Evolutionary conservation across 257 asterid genomes (phyloP).

Genomic region (Apocynum venetum): DNA sequence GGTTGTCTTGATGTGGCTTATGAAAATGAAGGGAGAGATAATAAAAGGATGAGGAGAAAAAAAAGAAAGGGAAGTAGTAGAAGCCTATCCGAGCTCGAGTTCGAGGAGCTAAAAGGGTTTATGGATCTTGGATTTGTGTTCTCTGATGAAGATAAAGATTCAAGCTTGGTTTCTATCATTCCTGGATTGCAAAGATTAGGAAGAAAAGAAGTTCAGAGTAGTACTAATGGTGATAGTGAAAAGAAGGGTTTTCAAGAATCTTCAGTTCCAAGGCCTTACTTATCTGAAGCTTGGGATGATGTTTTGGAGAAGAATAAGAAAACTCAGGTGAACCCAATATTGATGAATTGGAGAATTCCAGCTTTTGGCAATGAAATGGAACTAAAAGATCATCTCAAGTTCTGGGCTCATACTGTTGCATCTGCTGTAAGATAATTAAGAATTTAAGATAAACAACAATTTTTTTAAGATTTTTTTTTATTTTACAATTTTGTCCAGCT

Average conservation of each 20-base stretch:
- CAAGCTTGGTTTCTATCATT: constrained; percentile 44
- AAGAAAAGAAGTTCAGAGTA: constrained; percentile 6
- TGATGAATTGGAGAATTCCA: constrained; percentile 49
- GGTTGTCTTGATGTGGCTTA: too few relatives aligned
- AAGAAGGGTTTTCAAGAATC: background rate
- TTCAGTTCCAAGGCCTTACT: constrained; percentile 40
- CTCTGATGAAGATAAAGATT: constrained; percentile 48
- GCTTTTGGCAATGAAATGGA: constrained; percentile 50
- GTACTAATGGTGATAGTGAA: background rate
- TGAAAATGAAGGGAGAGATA: too few relatives aligned
- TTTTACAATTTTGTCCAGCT: background rate
- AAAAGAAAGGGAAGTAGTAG: constrained; percentile 26
- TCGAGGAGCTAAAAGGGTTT: constrained; percentile 73
- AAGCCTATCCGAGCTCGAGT: constrained; percentile 65
- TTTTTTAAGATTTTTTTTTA: background rate
- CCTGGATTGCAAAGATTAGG: constrained; percentile 62
- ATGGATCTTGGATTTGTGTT: constrained; percentile 84
- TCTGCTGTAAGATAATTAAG: constrained; percentile 43
- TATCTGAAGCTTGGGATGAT: constrained; percentile 53
- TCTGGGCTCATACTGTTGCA: constrained; percentile 81
- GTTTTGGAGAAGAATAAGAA: constrained; percentile 22
- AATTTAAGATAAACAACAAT: background rate
- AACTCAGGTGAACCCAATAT: background rate
- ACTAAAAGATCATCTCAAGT: constrained; percentile 55
- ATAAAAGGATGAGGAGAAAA: background rate